Conservation (phyloP, 305 asterid genomes). For the Solanum aculeatissimum region DNA sequence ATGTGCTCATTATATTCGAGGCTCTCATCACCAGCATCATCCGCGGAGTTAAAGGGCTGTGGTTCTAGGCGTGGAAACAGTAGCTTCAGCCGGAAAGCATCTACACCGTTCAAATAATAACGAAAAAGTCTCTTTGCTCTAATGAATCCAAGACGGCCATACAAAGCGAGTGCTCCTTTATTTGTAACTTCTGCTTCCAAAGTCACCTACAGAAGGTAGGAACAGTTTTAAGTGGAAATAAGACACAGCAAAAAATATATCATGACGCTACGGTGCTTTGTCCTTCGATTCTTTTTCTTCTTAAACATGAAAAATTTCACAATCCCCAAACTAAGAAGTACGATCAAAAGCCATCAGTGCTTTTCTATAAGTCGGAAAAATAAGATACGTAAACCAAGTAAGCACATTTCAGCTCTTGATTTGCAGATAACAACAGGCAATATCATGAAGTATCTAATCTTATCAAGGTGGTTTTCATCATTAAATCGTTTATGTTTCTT, state of each 20-base stretch:
- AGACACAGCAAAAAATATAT: too few species aligned
- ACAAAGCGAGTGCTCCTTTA: slow-evolving; percentile 88
- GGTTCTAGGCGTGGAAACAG: slow-evolving; percentile 59
- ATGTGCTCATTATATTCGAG: slow-evolving; percentile 7
- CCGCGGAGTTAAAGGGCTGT: slow-evolving; percentile 15
- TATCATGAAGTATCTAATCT: not conserved
- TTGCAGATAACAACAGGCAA: not conserved
- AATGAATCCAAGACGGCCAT: slow-evolving; percentile 91
- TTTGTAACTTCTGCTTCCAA: slow-evolving; percentile 95
- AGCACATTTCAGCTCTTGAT: not conserved
- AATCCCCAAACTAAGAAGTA: not conserved
- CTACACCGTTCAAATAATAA: slow-evolving; percentile 90
- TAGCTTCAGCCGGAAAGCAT: slow-evolving; percentile 89
- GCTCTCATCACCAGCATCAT: slow-evolving; percentile 14
- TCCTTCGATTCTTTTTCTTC: not conserved
- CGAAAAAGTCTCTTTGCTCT: slow-evolving; percentile 92
- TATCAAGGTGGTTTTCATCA: not conserved
- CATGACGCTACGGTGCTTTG: not conserved
- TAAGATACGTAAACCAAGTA: not conserved
- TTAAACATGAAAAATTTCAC: not conserved
- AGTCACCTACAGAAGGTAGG: slow-evolving; percentile 38
- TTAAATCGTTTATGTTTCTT: not conserved
- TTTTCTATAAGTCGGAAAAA: not conserved
- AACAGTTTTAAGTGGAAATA: not conserved
- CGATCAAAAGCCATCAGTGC: not conserved